Evolutionary conservation across 108 stramenopile species (phyloP).

Genomic region (Epithemia pelagica): DNA sequence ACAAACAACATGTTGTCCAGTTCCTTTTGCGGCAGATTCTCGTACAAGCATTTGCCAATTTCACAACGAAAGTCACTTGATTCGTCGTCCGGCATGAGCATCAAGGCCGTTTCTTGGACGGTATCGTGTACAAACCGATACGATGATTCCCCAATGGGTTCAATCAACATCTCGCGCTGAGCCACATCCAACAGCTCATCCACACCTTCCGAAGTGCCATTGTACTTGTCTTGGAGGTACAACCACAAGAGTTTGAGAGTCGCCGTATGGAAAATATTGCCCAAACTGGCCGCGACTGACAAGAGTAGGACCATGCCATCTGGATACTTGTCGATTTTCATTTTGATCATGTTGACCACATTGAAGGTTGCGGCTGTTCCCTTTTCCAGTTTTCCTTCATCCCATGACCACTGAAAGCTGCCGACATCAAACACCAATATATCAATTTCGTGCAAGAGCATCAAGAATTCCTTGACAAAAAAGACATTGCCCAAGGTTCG

Average conservation of each 20-base stretch:
- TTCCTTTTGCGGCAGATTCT: neutral
- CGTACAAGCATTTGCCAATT: slow-evolving; percentile 25
- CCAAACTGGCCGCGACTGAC: neutral
- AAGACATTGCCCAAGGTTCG: slow-evolving; percentile 57
- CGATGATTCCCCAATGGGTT: no score
- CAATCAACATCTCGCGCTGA: no score
- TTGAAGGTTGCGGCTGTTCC: slow-evolving; percentile 3
- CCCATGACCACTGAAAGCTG: slow-evolving; percentile 5
- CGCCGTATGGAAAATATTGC: neutral
- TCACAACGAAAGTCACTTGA: neutral
- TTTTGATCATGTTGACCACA: slow-evolving; percentile 12
- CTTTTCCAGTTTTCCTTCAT: neutral
- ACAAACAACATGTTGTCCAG: neutral
- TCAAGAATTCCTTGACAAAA: slow-evolving; percentile 27
- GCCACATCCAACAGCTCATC: no score
- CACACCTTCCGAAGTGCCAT: neutral
- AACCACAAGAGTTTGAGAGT: neutral
- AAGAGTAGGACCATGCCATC: no score
- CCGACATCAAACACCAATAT: neutral
- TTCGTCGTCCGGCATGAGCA: slow-evolving; percentile 22
- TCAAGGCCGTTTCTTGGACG: slow-evolving; percentile 22
- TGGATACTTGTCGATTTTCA: neutral
- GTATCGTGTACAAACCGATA: slow-evolving; percentile 31
- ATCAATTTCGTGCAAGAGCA: neutral
- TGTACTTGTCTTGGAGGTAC: neutral